Conservation (phyloP, 345 rosid species). For the Angophora floribunda region DNA sequence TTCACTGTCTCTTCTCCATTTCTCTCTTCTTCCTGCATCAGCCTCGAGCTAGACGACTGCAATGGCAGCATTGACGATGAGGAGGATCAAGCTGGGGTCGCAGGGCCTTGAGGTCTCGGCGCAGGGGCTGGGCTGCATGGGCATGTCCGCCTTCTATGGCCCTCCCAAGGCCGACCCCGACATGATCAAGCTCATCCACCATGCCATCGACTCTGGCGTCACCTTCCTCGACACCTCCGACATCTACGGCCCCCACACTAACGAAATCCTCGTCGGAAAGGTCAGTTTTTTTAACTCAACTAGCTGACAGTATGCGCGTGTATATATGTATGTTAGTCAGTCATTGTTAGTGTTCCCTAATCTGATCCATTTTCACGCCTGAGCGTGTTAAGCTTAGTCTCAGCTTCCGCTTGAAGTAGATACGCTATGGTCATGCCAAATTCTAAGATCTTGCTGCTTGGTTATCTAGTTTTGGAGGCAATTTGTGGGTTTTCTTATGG, state of each 20-base stretch:
- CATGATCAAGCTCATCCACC: too few relatives aligned
- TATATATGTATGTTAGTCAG: too few relatives aligned
- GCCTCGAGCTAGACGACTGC: not conserved
- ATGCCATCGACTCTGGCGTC: too few relatives aligned
- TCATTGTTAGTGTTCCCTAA: too few relatives aligned
- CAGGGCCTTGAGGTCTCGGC: constrained; percentile 46
- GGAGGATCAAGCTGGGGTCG: constrained; percentile 34
- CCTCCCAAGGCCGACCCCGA: constrained; percentile 1
- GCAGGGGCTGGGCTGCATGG: constrained; percentile 30
- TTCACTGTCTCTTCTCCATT: not conserved
- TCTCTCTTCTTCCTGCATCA: not conserved
- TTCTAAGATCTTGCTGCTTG: too few relatives aligned
- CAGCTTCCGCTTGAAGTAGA: too few relatives aligned
- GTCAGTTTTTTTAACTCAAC: not conserved
- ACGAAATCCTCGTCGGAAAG: constrained; percentile 41
- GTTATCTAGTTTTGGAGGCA: too few relatives aligned
- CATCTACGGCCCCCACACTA: constrained; percentile 10
- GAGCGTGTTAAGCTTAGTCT: too few relatives aligned
- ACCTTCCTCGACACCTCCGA: constrained; percentile 38
- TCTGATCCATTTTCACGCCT: not conserved
- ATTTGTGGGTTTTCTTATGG: too few relatives aligned
- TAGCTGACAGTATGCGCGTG: too few relatives aligned
- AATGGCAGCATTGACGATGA: not conserved
- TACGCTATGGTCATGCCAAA: too few relatives aligned
- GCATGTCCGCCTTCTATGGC: too few relatives aligned